Base-by-base conservation (phyloP, 345 rosid genomes). In the Noccaea bulbosa region DNA sequence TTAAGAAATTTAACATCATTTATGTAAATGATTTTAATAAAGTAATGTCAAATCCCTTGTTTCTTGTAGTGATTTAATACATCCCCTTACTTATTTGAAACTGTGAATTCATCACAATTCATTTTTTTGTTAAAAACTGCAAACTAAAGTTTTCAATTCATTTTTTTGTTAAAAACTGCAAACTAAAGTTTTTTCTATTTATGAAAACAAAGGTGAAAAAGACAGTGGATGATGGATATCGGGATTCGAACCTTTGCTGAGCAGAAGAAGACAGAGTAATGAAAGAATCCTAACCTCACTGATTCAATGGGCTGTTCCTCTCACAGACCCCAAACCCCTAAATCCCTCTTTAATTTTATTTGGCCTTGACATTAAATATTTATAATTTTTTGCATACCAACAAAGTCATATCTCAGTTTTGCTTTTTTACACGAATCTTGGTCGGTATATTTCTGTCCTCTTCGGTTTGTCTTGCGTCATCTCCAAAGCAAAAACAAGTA, bases 341-440 rank as follows among this genome's bases (percentile, higher is more conserved):
- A 39, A 58, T 37, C 35, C 30, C 33, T 66, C 22, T 67, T 44
- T 52, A 41, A 34, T 39, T 60, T 50, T 44, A 5, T 65, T 49
- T 57, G 59, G 33, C 45, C 14, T 58, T 56, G 48, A 1, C 61
- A 66, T 59, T 60, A 44, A 51, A 27, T 32, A 45, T 46, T 15
- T 63, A 20, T 44, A 45, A 20, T 67, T 59, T 74, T 35, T 75
- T 62, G 70, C 69, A 68, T 52, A 62, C 74, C 69, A 68, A 75
- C 70, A 68, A 75, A 68, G 27, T 54, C 64, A 68, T 68, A 75
- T 75, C 74, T 68, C 78, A 74, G 70, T 68, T 75, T 62, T 61
- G 57, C 65, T 38, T 75, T 38, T 57, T 67, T 60, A 75, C 65
- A 68, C 45, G 74, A 75, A 75, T 75, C 58, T 68, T 75, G 69